Evolutionary conservation across 768 basidiomycete species (phyloP), one percentile per base, ranked within the genome.

Genomic region (Cantharellus anzutake): DNA sequence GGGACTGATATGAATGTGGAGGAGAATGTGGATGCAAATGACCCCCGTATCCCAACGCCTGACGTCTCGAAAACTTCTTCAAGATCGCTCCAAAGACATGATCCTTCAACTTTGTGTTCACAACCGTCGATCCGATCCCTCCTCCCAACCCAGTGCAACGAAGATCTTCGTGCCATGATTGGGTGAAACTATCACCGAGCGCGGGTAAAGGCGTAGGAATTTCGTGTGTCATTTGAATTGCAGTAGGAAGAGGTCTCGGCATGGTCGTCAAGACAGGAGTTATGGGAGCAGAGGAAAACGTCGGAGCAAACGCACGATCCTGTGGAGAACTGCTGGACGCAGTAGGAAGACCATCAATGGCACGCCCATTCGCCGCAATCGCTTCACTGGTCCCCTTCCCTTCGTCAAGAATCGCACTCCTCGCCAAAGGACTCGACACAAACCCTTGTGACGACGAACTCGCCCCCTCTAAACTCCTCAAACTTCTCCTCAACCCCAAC

Each of bases 31-130:
- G 20, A 29, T 29, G 20, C 1, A 29, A 29, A 29, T 29, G 20
- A 29, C 20, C 73, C 69, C 34, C 73, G 42, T 29, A 68, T 66
- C 14, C 38, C 52, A 11, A 7, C 52, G 7, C 35, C 35, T 11
- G 11, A 37, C 38, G 52, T 37, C 38, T 55, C 42, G 78, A 76
- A 60, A 90, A 79, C 60, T 86, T 76, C 55, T 82, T 80, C 62
- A 97, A 73, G 40, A 98, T 81, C 16, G 87, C 86, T 62, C 80
- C 86, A 68, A 99, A 94, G 52, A 99, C 90, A 65, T 94, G 91
- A 67, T 98, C 92, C 71, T 92, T 93, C 60, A 99, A 74, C 68
- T 81, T 87, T 42, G 86, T 90, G 70, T 99, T 98, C 61, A 97
- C 92, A 58, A 83, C 78, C 3, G 96, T 98, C 11, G 86, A 89